These are phyloP conservation scores for Trametes versicolor DNA, from an alignment of 1,284 basidiomycete species.

Conservation along the genomic window DNA sequence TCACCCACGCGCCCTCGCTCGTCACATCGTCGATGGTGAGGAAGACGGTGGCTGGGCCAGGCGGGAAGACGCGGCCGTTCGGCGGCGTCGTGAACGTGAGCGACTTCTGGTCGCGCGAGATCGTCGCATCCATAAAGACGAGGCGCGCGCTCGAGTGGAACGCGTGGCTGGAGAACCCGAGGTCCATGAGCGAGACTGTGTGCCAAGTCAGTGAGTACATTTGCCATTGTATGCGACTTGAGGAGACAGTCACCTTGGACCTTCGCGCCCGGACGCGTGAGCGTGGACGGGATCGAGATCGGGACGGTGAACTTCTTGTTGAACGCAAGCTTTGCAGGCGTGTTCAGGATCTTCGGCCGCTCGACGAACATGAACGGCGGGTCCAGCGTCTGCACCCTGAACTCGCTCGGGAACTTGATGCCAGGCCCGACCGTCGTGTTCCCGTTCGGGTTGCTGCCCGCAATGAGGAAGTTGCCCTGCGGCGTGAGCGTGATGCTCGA, in stretches of 20 bases:
- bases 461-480: constrained; percentile 70
- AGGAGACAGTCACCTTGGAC: constrained; percentile 45
- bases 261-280: constrained; percentile 38
- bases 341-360: constrained; percentile 49
- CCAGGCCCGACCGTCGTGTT: constrained; percentile 65
- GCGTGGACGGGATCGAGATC: constrained; percentile 45
- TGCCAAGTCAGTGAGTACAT: not conserved
- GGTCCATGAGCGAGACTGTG: constrained; percentile 56
- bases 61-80: constrained; percentile 56
- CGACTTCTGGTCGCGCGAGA: constrained; percentile 47
- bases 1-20: constrained; percentile 53
- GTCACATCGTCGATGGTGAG: constrained; percentile 59
- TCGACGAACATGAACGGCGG: constrained; percentile 58
- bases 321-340: constrained; percentile 53
- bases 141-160: constrained; percentile 56
- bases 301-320: constrained; percentile 50
- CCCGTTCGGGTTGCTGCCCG: constrained; percentile 88
- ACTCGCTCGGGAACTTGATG: constrained; percentile 79
- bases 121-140: constrained; percentile 54
- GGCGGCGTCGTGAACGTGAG: constrained; percentile 56
- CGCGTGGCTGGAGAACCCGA: constrained; percentile 58
- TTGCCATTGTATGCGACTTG: not conserved
- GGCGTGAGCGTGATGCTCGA: constrained; percentile 79
- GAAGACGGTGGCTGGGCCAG: constrained; percentile 60
- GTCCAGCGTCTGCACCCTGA: constrained; percentile 84